Base-by-base conservation (phyloP, 2,329 filamentous ascomycete genomes). In the Pseudonectria buxi region DNA sequence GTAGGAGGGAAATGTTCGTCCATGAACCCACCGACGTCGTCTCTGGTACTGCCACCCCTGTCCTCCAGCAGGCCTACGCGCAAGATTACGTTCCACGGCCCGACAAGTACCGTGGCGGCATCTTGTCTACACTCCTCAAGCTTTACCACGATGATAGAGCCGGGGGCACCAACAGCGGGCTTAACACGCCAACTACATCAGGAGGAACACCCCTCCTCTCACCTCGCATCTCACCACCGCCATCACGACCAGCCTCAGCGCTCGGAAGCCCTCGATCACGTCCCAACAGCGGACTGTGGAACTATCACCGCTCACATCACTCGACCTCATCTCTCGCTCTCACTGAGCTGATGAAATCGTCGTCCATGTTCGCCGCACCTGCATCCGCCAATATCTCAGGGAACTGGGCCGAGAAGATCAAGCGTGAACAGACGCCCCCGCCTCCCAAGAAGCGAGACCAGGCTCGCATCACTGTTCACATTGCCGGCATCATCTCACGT, bases 101-200 rank as follows among this genome's bases (percentile, higher is more conserved):
- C 4, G 62, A 69, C 14, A 74, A 81, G 43, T 89, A 86, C 55
- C 76, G 80, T 32, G 81, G 80, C 22, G 84, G 86, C 22, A 76
- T 90, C 30, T 65, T 94, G 1, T 79, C 81, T 3, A 81, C 79
- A 0, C 64, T 94, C 0, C 64, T 92, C 32, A 85, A 81, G 56
- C 68, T 88, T 9, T 81, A 86, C 51, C 71, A 77, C 39, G 65
- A 75, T 41, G 65, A 68, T 30, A 55, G 49, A 46, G 48, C 50
- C 39, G 48, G 46, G 40, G 54, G 45, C 26, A 60, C 53, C 11
- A 59, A 53, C 35, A 67, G 63, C 43, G 65, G 61, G 11, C 46
- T 54, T 25, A 69, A 55, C 44, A 72, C 68, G 2, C 67, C 68
- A 11, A 43, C 51, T 39, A 54, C 50, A 6, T 56, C 60, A 24